Percentiles rank a stretch among this genome's conserved stretches.
Evolutionary conservation across 305 asterid genomes (phyloP).

Genomic region (Fraxinus angustifolia): DNA sequence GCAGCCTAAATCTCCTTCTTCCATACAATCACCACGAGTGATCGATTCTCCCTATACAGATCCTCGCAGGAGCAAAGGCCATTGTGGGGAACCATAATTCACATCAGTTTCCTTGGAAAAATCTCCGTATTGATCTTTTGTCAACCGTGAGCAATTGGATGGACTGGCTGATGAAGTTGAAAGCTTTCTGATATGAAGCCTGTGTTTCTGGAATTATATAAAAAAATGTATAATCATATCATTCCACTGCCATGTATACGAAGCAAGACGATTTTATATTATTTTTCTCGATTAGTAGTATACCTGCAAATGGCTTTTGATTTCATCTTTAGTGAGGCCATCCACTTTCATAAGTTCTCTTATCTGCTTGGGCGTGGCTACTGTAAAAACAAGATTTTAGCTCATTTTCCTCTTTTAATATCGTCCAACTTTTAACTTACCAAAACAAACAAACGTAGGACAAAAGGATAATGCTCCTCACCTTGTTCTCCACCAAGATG

Average conservation of each 20-base stretch:
- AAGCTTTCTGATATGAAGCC: constrained; percentile 33
- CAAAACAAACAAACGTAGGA: background rate
- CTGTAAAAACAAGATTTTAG: constrained; percentile 15
- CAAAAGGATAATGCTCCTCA: constrained; percentile 3
- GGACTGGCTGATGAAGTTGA: constrained; percentile 6
- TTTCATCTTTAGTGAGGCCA: constrained; percentile 49
- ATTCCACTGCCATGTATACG: background rate
- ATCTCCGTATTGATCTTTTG: background rate
- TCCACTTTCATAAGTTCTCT: constrained; percentile 44
- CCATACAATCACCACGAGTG: constrained; percentile 6
- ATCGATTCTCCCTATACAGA: background rate
- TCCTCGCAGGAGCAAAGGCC: background rate
- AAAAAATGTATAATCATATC: background rate
- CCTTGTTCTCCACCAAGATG: constrained; percentile 44
- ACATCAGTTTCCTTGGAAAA: constrained; percentile 11
- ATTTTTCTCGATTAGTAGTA: background rate
- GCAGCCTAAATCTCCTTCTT: constrained; percentile 1
- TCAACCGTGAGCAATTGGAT: constrained; percentile 3
- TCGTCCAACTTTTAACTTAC: background rate
- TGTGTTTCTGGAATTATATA: constrained; percentile 29
- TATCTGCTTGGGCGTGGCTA: constrained; percentile 46
- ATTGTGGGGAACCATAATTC: background rate
- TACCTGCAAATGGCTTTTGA: constrained; percentile 54
- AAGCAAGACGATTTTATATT: background rate
- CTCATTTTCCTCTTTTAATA: background rate